A percentile compares a stretch with the other conserved stretches of the same genome.
Evolutionary conservation across 2,329 filamentous ascomycete genomes (phyloP).

Genomic region (Colletotrichum spinosum): DNA sequence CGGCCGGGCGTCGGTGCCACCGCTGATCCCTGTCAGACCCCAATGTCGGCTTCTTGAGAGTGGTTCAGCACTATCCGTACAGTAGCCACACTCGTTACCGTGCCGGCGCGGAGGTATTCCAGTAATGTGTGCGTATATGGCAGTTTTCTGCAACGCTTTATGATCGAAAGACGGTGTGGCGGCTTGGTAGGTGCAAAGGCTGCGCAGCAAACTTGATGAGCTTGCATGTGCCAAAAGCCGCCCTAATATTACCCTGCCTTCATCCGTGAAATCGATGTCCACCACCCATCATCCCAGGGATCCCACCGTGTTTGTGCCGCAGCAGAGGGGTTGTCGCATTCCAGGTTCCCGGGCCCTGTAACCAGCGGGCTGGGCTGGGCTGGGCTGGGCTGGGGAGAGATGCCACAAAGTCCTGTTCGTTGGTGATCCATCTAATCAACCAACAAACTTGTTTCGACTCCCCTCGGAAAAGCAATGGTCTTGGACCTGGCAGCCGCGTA

Average conservation of each 20-base stretch:
- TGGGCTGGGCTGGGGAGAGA: neutral
- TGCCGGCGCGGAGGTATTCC: neutral
- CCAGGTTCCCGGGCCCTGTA: slow-evolving; percentile 27
- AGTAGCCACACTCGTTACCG: neutral
- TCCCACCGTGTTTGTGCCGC: slow-evolving; percentile 13
- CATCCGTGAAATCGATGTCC: neutral
- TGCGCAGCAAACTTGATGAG: slow-evolving; percentile 17
- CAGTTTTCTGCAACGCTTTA: neutral
- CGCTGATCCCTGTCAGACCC: slow-evolving; percentile 6
- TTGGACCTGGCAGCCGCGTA: neutral
- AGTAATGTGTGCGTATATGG: neutral
- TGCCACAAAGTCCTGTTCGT: slow-evolving; percentile 10
- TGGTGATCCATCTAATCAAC: slow-evolving; percentile 1
- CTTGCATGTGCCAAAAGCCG: slow-evolving; percentile 10
- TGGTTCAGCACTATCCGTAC: slow-evolving; percentile 11
- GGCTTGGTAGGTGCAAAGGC: neutral
- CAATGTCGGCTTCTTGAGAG: neutral
- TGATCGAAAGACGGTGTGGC: slow-evolving; percentile 24
- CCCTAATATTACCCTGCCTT: neutral
- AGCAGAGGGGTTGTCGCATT: slow-evolving; percentile 11
- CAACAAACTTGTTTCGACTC: neutral
- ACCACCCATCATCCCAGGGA: neutral
- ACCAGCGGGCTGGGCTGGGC: neutral
- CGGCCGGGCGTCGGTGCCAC: slow-evolving; percentile 11
- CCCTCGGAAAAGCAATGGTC: neutral